A percentile compares a stretch with the other conserved stretches of the same genome.
These are phyloP conservation scores for Salix dunnii DNA, from an alignment of 345 rosid genomes.

Conservation along the genomic window DNA sequence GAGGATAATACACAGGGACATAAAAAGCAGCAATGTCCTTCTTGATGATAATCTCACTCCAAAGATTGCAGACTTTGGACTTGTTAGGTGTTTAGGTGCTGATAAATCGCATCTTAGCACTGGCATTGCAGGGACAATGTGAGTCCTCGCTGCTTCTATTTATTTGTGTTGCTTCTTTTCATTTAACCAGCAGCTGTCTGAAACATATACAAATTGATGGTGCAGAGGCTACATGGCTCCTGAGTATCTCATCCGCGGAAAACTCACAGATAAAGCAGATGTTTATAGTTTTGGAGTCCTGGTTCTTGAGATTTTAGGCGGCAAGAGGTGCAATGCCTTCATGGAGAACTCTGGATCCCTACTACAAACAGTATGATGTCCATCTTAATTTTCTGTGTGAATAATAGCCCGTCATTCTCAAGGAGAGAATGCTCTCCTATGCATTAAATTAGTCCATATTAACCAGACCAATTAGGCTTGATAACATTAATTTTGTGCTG, in stretches of 20 bases:
- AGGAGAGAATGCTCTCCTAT: too few species aligned
- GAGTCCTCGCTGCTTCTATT: constrained; percentile 9
- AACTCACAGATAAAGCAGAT: constrained; percentile 52
- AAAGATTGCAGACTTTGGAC: constrained; percentile 57
- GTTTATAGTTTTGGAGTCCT: constrained; percentile 52
- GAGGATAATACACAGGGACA: constrained; percentile 51
- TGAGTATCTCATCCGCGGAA: constrained; percentile 47
- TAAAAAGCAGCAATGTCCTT: constrained; percentile 53
- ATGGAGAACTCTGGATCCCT: constrained; percentile 35
- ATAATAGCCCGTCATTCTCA: background rate
- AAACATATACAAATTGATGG: background rate
- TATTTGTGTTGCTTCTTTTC: too few species aligned
- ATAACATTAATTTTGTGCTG: too few species aligned
- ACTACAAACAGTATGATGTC: constrained; percentile 35
- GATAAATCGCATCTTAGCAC: constrained; percentile 51
- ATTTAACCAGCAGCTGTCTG: background rate
- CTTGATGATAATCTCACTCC: constrained; percentile 42
- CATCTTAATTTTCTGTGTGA: background rate
- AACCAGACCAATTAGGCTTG: too few species aligned
- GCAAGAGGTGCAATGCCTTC: constrained; percentile 37
- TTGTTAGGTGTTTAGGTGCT: constrained; percentile 41
- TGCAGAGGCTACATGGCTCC: constrained; percentile 66
- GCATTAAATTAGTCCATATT: background rate
- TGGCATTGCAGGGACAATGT: constrained; percentile 58
- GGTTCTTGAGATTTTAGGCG: constrained; percentile 42